Percentiles rank a stretch among this genome's conserved stretches.
phyloP scores from a whole-genome alignment of 1,284 basidiomycete genomes.

The Rhodotorula mucilaginosa region DNA sequence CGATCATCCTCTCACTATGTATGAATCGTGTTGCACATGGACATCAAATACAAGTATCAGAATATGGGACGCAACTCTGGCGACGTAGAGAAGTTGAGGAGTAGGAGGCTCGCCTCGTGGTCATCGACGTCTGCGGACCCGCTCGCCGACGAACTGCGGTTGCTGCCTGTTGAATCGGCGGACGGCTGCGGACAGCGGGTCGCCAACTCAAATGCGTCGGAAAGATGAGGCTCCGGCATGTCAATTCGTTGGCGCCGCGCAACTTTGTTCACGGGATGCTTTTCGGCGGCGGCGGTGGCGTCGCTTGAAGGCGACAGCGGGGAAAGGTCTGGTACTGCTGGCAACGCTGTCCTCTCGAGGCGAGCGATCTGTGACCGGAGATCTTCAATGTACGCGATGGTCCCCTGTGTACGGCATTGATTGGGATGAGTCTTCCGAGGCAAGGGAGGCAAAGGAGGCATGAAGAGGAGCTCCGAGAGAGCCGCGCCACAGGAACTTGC shows the following conservation, averaged over 20 bases:
- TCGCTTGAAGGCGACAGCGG: not conserved
- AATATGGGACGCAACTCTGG: slow-evolving; percentile 35
- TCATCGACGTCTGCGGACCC: slow-evolving; percentile 8
- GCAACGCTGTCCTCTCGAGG: not conserved
- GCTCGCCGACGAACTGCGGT: not conserved
- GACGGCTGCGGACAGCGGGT: too few species aligned
- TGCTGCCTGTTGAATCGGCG: not conserved
- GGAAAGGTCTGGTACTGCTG: not conserved
- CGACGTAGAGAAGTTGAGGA: slow-evolving; percentile 27
- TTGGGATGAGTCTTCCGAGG: too few species aligned
- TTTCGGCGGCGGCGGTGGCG: not conserved
- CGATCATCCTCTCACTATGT: too few species aligned
- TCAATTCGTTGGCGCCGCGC: too few species aligned
- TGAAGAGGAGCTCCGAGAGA: too few species aligned
- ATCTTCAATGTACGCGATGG: slow-evolving; percentile 34
- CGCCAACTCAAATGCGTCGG: too few species aligned
- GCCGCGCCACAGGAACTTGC: slow-evolving; percentile 3
- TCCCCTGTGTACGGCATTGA: slow-evolving; percentile 15
- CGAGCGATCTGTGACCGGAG: slow-evolving; percentile 10
- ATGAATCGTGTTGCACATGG: not conserved
- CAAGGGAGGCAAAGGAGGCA: not conserved
- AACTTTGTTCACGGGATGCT: not conserved
- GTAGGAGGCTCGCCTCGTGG: slow-evolving; percentile 21
- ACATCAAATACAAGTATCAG: not conserved
- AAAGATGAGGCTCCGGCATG: too few species aligned